A percentile compares a stretch with the other conserved stretches of the same genome.
These are phyloP conservation scores for Rosellinia necatrix DNA, from an alignment of 2,329 filamentous ascomycete genomes.

Conservation along the genomic window DNA sequence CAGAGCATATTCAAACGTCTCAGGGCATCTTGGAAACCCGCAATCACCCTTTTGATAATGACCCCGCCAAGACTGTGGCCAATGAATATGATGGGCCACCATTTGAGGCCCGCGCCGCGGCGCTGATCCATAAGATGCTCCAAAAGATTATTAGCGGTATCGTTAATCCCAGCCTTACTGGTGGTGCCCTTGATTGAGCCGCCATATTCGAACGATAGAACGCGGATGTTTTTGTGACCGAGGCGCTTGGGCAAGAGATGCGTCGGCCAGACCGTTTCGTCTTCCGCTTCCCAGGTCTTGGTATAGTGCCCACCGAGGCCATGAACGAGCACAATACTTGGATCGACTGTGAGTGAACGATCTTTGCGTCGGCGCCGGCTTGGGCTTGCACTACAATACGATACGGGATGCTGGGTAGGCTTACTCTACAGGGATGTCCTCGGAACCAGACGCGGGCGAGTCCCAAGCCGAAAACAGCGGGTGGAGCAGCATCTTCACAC, in stretches of 20 bases:
- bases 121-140: not conserved
- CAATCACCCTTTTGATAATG: not conserved
- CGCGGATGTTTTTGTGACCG: not conserved
- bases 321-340: slow-evolving; percentile 9
- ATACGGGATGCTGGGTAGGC: no score
- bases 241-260: not conserved
- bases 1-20: not conserved
- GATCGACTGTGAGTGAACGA: not conserved
- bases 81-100: not conserved
- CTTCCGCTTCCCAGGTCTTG: not conserved
- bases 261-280: slow-evolving; percentile 8
- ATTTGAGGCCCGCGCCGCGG: not conserved
- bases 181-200: not conserved
- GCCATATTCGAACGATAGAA: not conserved
- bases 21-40: not conserved
- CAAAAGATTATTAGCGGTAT: not conserved
- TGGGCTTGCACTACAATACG: no score
- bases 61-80: not conserved
- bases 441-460: not conserved
- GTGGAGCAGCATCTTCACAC: not conserved
- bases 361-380: no score
- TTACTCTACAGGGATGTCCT: not conserved
- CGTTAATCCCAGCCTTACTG: not conserved
- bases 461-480: not conserved
- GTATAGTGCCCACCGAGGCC: not conserved